Evolutionary conservation across 805 yeast genomes (phyloP), one percentile per base, ranked within the genome.

Genomic region (Priceomyces carsonii): DNA sequence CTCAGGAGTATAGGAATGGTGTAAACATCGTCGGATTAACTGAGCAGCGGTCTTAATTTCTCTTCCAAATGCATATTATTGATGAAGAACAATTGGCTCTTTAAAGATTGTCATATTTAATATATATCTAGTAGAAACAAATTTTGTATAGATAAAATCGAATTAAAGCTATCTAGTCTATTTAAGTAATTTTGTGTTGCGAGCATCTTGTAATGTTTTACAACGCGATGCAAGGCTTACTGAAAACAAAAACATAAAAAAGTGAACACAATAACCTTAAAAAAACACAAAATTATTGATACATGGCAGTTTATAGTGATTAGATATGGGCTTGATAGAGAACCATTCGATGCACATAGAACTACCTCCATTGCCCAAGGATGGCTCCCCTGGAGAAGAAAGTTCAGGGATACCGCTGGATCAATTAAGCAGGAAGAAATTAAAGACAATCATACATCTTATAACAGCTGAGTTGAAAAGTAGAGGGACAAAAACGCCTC

Each of bases 401-500:
- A 19, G 29, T 10, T 6, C 23, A n/a, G 36, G 41, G 1, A 50
- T 56, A 6, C 18, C 18, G 3, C 29, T 48, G 5, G 48, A 57
- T 26, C 69, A 77, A 44, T 79, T 83, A 46, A 71, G 80, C 15
- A 65, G 91, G 36, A 79, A 80, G 45, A 78, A 79, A 32, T 74
- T 87, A 14, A 81, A 81, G 52, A 78, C 77, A 18, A 67, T 83
- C 18, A 73, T 88, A 24, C 93, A 85, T 56, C 50, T 71, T 17
- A 76, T 87, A 28, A 86, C 96, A 0, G 75, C 76, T 4, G 89
- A 84, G 41, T 59, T 89, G 43, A 64, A 65, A 7, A 71, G 80
- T 38, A 89, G 87, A 18, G 93, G 90, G 18, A 64, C 85, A 1
- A 77, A 80, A 48, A 75, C 86, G 0, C 95, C 95, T 5, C 80